Evolutionary conservation across 2,329 filamentous ascomycete species (phyloP), one percentile per base, ranked within the genome.

Genomic region (Colletotrichum truncatum): DNA sequence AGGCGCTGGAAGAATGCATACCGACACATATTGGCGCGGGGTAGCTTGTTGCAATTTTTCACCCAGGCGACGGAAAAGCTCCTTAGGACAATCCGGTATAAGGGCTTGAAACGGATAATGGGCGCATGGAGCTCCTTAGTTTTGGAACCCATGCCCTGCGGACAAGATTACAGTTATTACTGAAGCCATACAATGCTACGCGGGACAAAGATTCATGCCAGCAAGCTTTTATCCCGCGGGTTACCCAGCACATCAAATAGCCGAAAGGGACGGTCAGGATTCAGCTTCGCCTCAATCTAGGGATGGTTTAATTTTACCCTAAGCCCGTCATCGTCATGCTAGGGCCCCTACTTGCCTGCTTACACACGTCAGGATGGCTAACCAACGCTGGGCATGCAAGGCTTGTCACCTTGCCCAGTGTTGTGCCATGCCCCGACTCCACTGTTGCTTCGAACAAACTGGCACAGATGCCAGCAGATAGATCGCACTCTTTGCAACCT

Each of bases 251-350:
- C 36, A 21, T 12, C 21, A 11, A 32, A 39, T 39, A 32, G 41
- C 49, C 26, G 62, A 49, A 62, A 54, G 21, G 57, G 25, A 30
- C 49, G 41, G 56, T n/a, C 34, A 62, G 56, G 34, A 59, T 48
- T 41, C 46, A 38, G 56, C 56, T 49, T 65, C 57, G 62, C 62
- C 62, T 36, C 57, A 43, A 55, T 49, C 32, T 36, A 62, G 41
- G 41, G 34, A 65, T 55, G 62, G 48, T 54, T 49, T 55, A 49
- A 51, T 41, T 62, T 54, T 55, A 55, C 32, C 5, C 16, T 14
- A 41, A 48, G 49, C 57, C 41, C 25, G 48, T 48, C 57, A 32
- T 53, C 18, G 56, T 34, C 48, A 48, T 48, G 36, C 57, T 48
- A 41, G 32, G 48, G 32, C 36, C 49, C 53, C 23, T 14, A 14